These are phyloP conservation scores for Fusarium chlamydosporum DNA, from an alignment of 2,329 filamentous ascomycete species.

Conservation along the genomic window DNA sequence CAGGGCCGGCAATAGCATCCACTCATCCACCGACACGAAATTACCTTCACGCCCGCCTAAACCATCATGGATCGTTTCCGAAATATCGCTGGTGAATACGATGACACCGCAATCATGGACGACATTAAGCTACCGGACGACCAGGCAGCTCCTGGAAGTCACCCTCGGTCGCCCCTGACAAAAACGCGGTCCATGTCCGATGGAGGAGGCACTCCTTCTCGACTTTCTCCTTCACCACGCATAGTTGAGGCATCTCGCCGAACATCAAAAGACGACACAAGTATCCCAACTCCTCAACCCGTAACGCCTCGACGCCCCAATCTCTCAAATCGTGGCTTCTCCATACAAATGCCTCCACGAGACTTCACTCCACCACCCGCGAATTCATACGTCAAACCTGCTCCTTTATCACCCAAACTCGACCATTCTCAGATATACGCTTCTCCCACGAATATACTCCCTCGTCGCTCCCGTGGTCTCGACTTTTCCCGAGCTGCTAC, in stretches of 20 bases:
- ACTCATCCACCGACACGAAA: conserved; percentile 10
- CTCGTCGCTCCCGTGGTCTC: conserved; percentile 87
- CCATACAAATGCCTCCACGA: conserved; percentile 55
- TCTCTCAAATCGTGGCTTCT: conserved; percentile 73
- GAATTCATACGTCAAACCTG: conserved; percentile 64
- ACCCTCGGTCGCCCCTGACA: conserved; percentile 59
- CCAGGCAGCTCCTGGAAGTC: conserved; percentile 30
- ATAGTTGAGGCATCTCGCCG: conserved; percentile 68
- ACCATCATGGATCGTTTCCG: conserved; percentile 44
- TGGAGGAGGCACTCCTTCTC: conserved; percentile 68
- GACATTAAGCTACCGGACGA: conserved; percentile 42
- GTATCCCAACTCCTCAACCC: conserved; percentile 65
- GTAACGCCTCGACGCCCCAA: conserved; percentile 80
- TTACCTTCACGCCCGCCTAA: neutral
- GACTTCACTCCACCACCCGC: conserved; percentile 57
- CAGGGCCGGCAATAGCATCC: conserved; percentile 33
- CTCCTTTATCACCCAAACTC: conserved; percentile 85
- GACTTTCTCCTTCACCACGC: conserved; percentile 71
- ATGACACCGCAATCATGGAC: conserved; percentile 56
- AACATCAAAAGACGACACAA: conserved; percentile 77
- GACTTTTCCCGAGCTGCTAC: conserved; percentile 96
- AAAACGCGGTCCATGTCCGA: conserved; percentile 77
- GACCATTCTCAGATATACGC: conserved; percentile 88
- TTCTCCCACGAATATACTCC: conserved; percentile 88
- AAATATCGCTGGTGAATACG: conserved; percentile 43